These are phyloP conservation scores for Penicillium sp. DNA, from an alignment of 2,329 filamentous ascomycete species.

Conservation along the genomic window DNA sequence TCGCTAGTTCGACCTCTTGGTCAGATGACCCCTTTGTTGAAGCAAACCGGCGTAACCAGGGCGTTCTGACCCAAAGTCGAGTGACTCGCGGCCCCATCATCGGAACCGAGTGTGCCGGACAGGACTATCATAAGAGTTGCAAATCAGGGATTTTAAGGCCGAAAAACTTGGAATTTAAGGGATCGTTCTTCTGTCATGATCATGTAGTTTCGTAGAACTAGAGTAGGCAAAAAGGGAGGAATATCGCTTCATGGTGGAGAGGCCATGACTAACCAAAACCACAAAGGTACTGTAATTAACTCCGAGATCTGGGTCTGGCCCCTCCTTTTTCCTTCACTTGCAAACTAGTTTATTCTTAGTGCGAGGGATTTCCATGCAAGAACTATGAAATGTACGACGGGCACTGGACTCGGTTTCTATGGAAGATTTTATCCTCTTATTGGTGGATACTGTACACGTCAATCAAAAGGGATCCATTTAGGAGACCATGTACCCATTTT, in stretches of 20 bases:
- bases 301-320: slow-evolving; percentile 4
- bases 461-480: background rate
- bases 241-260: background rate
- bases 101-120: background rate
- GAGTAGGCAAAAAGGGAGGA: background rate
- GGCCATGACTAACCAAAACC: slow-evolving; percentile 14
- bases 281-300: background rate
- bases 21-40: slow-evolving; percentile 22
- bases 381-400: background rate
- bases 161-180: background rate
- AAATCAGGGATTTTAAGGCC: background rate
- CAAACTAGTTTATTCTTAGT: background rate
- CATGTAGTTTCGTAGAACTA: background rate
- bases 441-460: background rate
- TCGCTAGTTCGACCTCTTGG: slow-evolving; percentile 41
- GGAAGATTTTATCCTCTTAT: background rate
- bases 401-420: background rate
- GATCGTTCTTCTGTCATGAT: background rate
- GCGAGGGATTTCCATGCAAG: background rate
- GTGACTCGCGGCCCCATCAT: background rate
- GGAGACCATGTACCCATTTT: background rate
- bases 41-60: slow-evolving; percentile 27
- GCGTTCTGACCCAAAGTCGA: slow-evolving; percentile 3
- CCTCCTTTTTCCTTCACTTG: background rate
- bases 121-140: background rate